Base-by-base conservation (phyloP, 805 yeast genomes). In the Kodamaea restingae region DNA sequence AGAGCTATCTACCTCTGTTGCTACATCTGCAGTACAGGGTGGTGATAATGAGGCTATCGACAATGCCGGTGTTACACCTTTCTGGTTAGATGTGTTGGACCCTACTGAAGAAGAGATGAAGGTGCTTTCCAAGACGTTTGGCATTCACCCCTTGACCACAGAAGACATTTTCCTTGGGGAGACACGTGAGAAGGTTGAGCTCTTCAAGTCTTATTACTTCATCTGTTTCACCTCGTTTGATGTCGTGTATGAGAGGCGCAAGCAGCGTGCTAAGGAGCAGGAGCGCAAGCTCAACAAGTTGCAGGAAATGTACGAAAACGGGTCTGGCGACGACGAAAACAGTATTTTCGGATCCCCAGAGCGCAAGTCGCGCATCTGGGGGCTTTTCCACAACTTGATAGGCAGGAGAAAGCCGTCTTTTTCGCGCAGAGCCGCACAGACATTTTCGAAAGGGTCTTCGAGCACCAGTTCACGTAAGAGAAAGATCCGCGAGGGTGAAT, bases 101-200 rank as follows among this genome's bases (percentile, higher is more conserved):
- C 98, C 98, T 8, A 85, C 95, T 0, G 98, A 93, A 54, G 97
- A 88, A 49, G 98, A 91, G 60, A 87, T 93, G 95, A 88, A 91
- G 53, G 93, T 84, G 0, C 51, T 91, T 10, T 78, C 95, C 18
- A 88, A 88, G 52, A 80, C 97, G 0, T 91, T 91, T 64, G 95
- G 95, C 1, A 87, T 91, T 41, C 98, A 91, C 61, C 98, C 98
- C 0, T 73, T 91, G 51, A 91, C 98, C 0, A 86, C 97, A 0
- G 98, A 91, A 57, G 98, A 91, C 63, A 90, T 91, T 35, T 84
- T 85, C 44, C 63, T 90, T 21, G 96, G 96, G 2, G 98, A 91
- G 56, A 84, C 95, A 1, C 77, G 98, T 48, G 98, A 91, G 59
- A 91, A 91, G 56, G 96, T 91, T 15, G 98, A 91, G 62, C 61